These are phyloP conservation scores for Trebouxia sp. DNA, from an alignment of 139 green algal species.

Conservation along the genomic window DNA sequence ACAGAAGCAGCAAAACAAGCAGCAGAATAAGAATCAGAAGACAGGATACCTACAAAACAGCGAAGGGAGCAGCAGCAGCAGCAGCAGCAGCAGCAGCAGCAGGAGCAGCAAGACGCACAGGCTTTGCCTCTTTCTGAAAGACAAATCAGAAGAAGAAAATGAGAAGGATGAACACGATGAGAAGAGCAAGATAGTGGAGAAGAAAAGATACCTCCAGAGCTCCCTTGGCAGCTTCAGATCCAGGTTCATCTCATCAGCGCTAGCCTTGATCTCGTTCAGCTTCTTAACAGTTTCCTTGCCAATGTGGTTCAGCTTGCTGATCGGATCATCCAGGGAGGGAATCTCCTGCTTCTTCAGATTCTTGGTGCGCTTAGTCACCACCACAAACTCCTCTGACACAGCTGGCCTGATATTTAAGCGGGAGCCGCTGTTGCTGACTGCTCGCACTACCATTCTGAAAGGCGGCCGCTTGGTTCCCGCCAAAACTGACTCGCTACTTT, in stretches of 20 bases:
- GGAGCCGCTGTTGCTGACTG: constrained; percentile 29
- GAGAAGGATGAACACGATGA: not conserved
- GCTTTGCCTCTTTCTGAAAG: too few species aligned
- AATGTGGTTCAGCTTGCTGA: constrained; percentile 57
- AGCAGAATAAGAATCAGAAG: too few species aligned
- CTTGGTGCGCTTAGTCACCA: constrained; percentile 60
- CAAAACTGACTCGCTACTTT: constrained; percentile 56
- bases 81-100: too few species aligned
- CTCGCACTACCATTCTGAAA: constrained; percentile 56
- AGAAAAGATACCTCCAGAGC: constrained; percentile 25
- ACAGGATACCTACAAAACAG: too few species aligned
- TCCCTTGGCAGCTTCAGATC: constrained; percentile 29
- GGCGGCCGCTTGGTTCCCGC: constrained; percentile 51
- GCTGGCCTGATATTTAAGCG: constrained; percentile 39
- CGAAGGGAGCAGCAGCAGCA: too few species aligned
- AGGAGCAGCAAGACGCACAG: too few species aligned
- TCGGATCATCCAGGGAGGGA: constrained; percentile 58
- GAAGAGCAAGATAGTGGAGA: not conserved
- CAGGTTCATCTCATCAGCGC: constrained; percentile 31
- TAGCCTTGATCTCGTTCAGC: constrained; percentile 39
- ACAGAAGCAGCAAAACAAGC: too few species aligned
- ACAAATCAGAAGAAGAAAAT: too few species aligned
- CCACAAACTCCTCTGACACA: constrained; percentile 63
- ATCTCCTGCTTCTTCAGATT: constrained; percentile 64
- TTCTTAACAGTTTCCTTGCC: constrained; percentile 50